A percentile compares a stretch with the other conserved stretches of the same genome.
Conservation (phyloP, 805 yeast genomes). For the Candida vartiovaarae region DNA sequence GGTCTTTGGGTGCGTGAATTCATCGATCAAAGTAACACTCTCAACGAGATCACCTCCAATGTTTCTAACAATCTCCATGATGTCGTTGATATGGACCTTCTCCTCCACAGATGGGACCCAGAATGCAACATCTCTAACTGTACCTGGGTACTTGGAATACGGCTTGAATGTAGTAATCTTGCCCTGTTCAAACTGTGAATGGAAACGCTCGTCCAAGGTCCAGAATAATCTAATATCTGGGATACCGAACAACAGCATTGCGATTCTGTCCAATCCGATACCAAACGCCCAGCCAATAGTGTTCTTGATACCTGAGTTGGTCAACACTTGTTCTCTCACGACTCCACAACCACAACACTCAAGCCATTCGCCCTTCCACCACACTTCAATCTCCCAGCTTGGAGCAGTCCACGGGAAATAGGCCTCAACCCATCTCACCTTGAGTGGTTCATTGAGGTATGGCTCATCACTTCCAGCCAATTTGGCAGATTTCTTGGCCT, state of each 20-base stretch:
- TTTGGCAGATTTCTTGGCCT: conserved; percentile 56
- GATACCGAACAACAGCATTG: conserved; percentile 90
- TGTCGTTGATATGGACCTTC: conserved; percentile 69
- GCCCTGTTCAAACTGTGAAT: conserved; percentile 60
- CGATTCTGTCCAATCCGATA: conserved; percentile 87
- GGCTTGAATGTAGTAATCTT: conserved; percentile 70
- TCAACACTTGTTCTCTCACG: conserved; percentile 69
- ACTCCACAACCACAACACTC: conserved; percentile 97
- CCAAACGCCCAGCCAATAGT: conserved; percentile 97
- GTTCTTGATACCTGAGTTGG: conserved; percentile 60
- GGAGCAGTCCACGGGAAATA: conserved; percentile 99
- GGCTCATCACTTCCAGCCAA: conserved; percentile 52
- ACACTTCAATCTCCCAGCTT: conserved; percentile 96
- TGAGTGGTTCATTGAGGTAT: conserved; percentile 65
- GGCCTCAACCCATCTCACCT: conserved; percentile 90
- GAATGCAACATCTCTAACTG: conserved; percentile 82
- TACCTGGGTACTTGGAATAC: conserved; percentile 86
- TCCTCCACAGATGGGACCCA: conserved; percentile 57
- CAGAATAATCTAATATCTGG: conserved; percentile 94
- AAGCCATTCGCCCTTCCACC: conserved; percentile 98
- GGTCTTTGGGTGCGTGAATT: conserved; percentile 80
- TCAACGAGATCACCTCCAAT: conserved; percentile 86
- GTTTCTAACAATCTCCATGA: conserved; percentile 86
- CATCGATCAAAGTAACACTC: conserved; percentile 72
- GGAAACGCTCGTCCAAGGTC: conserved; percentile 76